Conservation (phyloP, 768 basidiomycete species). For the Suillus subalutaceus region DNA sequence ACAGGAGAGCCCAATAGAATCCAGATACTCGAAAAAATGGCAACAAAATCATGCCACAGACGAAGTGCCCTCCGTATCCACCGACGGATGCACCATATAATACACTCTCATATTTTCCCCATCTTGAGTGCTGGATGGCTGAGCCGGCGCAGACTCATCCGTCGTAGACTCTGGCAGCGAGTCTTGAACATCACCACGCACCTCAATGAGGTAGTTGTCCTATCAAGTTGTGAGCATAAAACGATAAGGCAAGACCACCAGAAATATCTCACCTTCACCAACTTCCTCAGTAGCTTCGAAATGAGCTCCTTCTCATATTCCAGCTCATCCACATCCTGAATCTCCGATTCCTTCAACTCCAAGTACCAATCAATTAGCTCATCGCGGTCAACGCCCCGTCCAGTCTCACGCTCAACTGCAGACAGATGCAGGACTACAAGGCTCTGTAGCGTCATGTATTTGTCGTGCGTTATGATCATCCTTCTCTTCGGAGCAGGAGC, state of each 20-base stretch:
- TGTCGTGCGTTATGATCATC: conserved; percentile 95
- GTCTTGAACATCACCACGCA: conserved; percentile 82
- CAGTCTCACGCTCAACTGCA: conserved; percentile 74
- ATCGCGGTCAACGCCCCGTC: conserved; percentile 80
- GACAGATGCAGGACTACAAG: conserved; percentile 84
- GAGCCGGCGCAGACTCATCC: conserved; percentile 51
- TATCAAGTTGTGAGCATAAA: conserved; percentile 31
- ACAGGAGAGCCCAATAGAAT: not conserved
- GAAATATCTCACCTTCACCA: conserved; percentile 73
- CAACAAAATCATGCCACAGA: conserved; percentile 26
- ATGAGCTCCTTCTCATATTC: conserved; percentile 92
- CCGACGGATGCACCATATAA: conserved; percentile 90
- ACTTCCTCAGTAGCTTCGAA: conserved; percentile 83
- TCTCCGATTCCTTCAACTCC: conserved; percentile 82
- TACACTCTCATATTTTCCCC: conserved; percentile 69
- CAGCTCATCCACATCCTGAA: conserved; percentile 83
- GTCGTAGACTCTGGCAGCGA: conserved; percentile 66
- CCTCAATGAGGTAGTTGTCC: conserved; percentile 86
- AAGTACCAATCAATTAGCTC: conserved; percentile 98
- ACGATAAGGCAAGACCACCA: conserved; percentile 17
- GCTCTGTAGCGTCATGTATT: conserved; percentile 88
- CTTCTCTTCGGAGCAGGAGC: conserved; percentile 63
- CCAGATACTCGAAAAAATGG: not conserved
- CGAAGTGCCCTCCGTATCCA: conserved; percentile 65
- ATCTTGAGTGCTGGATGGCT: conserved; percentile 49